Evolutionary conservation across 768 basidiomycete genomes (phyloP), one percentile per base, ranked within the genome.

Genomic region (Ramaria sp.): DNA sequence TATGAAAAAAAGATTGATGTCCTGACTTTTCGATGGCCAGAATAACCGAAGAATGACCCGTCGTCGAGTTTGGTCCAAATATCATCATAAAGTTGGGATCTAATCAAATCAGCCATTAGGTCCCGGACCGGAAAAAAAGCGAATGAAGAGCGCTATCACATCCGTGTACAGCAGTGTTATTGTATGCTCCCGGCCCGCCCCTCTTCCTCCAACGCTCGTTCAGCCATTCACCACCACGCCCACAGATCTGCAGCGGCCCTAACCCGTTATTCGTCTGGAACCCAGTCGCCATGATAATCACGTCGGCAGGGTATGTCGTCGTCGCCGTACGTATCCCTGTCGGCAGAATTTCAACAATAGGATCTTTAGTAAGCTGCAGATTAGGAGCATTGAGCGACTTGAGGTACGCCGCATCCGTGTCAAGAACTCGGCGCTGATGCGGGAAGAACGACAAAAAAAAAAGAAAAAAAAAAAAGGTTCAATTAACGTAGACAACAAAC

Each of bases 401-500:
- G 57, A 58, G 53, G 52, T 64, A 64, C 3, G 22, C 44, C 5
- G 15, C 8, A 30, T 55, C 56, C 13, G 44, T 22, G 52, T 64
- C 63, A 39, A 63, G 56, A 3, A 64, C 52, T 15, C 62, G 57
- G 3, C 63, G 59, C 63, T 64, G 6, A n/a, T n/a, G n/a, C n/a
- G n/a, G n/a, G n/a, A n/a, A n/a, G n/a, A n/a, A n/a, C n/a, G n/a
- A n/a, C n/a, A n/a, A n/a, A n/a, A n/a, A n/a, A n/a, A n/a, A n/a
- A n/a, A n/a, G n/a, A n/a, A n/a, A n/a, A n/a, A 13, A 34, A 8
- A 9, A 8, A 34, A 34, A 34, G 8, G 32, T 8, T 34, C 32
- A 34, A 8, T 34, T 34, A 13, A 34, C 8, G 13, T 34, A 20
- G 9, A 5, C 3, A 8, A 30, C 27, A n/a, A n/a, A n/a, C n/a